Evolutionary conservation across 352 stramenopile species (phyloP), one percentile per base, ranked within the genome.

Genomic region (Pythium utonaiense): DNA sequence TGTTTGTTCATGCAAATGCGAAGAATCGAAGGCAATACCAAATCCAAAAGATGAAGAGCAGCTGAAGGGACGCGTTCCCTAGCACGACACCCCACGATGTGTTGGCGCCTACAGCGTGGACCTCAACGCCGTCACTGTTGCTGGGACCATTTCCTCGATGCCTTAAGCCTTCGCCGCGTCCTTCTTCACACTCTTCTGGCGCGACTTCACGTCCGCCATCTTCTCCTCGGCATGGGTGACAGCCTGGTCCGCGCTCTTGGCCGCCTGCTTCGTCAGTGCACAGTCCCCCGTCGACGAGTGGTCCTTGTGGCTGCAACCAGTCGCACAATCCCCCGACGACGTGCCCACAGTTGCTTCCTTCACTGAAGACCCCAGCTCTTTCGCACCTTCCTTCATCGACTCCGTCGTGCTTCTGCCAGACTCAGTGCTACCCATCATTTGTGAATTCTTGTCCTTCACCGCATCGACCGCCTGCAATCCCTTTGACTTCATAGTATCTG

Each of bases 321-420:
- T 70, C 6, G 57, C 57, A 6, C 60, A 73, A n/a, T 73, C 50
- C 6, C 66, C 53, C 30, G 64, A 70, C 42, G 60, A 73, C 60
- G 66, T 73, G 16, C 60, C 60, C 47, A 66, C 40, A 13, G 56
- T 60, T n/a, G 66, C 54, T n/a, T 66, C 66, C 60, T 69, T 73
- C 14, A 47, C 34, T 2, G 34, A 44, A 12, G 61, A 66, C 16
- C 61, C 54, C 7, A 69, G 31, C 2, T 71, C 54, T 21, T 34
- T 47, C 28, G 63, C 57, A 30, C 34, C 27, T 7, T 69, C 63
- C 51, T 65, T 64, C 40, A 61, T 41, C 24, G 41, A 50, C 41
- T 60, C 36, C 47, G 62, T 60, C 41, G 36, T 56, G 34, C 38
- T 27, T 0, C 27, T 25, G 33, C 36, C 44, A 25, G 57, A 57